Percentiles rank a stretch among this genome's conserved stretches.
These are phyloP conservation scores for Mesembryanthemum crystallinum DNA, from an alignment of 148 eudicot species.

Conservation along the genomic window DNA sequence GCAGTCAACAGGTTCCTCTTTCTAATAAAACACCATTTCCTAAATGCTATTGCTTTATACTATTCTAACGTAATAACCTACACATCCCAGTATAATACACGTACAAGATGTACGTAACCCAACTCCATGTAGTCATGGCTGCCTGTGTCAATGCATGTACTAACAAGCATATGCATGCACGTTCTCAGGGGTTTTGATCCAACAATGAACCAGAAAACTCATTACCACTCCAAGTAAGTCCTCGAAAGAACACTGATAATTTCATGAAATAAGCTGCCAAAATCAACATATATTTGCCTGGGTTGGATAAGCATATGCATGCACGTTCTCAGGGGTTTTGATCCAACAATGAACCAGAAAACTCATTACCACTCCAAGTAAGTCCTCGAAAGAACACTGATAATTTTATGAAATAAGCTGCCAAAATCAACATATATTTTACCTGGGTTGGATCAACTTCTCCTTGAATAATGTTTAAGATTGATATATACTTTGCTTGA, in stretches of 20 bases:
- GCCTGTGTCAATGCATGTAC: too few species aligned
- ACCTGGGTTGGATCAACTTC: conserved; percentile 99
- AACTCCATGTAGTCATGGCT: too few species aligned
- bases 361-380: neutral
- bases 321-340: neutral
- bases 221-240: neutral
- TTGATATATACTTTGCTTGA: conserved; percentile 96
- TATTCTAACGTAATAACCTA: neutral
- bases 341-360: neutral
- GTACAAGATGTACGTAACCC: too few species aligned
- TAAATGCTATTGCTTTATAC: neutral
- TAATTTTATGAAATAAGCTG: neutral
- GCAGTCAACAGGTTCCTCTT: neutral
- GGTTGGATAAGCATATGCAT: conserved; percentile 25
- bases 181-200: neutral
- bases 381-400: neutral
- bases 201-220: neutral
- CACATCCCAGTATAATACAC: neutral
- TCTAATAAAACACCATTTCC: neutral
- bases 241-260: neutral
- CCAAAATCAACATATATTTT: neutral
- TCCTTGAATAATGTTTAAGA: conserved; percentile 93
- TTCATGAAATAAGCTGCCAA: neutral
- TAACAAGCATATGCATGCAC: neutral
- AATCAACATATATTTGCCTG: conserved; percentile 48